phyloP scores from a whole-genome alignment of 768 basidiomycete genomes.

The Erythrobasidium yunnanense region DNA sequence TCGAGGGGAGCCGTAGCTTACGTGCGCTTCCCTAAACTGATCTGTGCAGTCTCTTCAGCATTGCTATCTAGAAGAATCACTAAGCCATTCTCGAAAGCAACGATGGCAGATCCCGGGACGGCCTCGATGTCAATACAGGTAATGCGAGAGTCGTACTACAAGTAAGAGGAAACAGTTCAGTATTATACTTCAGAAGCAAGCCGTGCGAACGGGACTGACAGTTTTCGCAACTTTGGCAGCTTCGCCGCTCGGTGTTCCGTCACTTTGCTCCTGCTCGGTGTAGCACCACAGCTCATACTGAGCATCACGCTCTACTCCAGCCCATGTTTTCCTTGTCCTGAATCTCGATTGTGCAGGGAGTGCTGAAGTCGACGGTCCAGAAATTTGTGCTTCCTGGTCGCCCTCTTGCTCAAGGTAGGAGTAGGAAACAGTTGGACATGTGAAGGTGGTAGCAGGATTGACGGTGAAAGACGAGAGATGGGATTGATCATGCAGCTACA shows the following conservation, averaged over 20 bases:
- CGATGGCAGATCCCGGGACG: neutral
- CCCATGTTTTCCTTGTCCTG: conserved; percentile 20
- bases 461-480: conserved; percentile 16
- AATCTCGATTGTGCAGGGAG: neutral
- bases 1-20: neutral
- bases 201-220: neutral
- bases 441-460: conserved; percentile 10
- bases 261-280: conserved; percentile 1
- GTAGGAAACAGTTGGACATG: neutral
- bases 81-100: neutral
- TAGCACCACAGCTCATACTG: conserved; percentile 17
- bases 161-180: neutral
- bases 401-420: neutral
- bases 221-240: neutral
- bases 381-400: neutral
- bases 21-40: neutral
- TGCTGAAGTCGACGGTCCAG: neutral
- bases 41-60: neutral
- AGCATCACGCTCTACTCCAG: conserved; percentile 3
- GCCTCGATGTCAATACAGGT: neutral
- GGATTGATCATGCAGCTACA: conserved; percentile 19
- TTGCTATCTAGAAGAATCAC: neutral
- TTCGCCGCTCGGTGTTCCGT: conserved; percentile 1
- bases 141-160: neutral
- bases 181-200: neutral